phyloP scores from a whole-genome alignment of 2,329 filamentous ascomycete genomes.

The Mollisiaceae sp. region DNA sequence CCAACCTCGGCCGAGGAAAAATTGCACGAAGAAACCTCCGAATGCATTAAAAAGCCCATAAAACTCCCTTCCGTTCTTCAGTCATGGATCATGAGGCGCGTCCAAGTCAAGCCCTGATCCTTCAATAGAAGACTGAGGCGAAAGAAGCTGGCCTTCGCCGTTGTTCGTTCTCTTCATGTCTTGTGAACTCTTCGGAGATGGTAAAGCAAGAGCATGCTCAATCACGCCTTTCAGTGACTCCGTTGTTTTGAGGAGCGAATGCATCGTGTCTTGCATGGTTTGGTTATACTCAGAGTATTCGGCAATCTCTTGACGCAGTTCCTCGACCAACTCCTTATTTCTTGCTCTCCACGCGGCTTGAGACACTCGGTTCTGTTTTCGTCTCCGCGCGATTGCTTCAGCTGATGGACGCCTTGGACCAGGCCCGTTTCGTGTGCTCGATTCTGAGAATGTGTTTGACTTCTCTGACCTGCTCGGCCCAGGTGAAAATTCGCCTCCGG shows the following conservation, averaged over 20 bases:
- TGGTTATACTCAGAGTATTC: constrained; percentile 22
- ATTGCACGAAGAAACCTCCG: neutral
- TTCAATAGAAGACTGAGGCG: constrained; percentile 9
- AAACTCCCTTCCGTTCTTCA: neutral
- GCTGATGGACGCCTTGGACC: constrained; percentile 19
- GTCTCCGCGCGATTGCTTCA: constrained; percentile 20
- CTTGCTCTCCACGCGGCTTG: constrained; percentile 21
- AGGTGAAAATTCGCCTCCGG: constrained; percentile 5
- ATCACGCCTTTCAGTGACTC: constrained; percentile 18
- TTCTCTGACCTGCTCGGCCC: neutral
- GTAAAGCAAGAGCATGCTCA: constrained; percentile 11
- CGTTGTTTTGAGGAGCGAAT: constrained; percentile 16
- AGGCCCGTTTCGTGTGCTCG: neutral
- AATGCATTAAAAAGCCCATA: neutral
- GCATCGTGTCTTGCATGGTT: constrained; percentile 23
- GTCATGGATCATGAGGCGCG: constrained; percentile 1
- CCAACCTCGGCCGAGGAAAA: neutral
- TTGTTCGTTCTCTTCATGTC: neutral
- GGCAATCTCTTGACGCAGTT: constrained; percentile 21
- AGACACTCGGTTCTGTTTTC: constrained; percentile 22
- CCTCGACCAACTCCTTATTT: constrained; percentile 25
- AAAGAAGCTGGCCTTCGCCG: constrained; percentile 16
- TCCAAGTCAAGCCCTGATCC: constrained; percentile 6
- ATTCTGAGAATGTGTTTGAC: neutral
- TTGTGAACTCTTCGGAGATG: constrained; percentile 6